Evolutionary conservation across 805 yeast species (phyloP), one percentile per base, ranked within the genome.

Genomic region (Millerozyma acaciae): DNA sequence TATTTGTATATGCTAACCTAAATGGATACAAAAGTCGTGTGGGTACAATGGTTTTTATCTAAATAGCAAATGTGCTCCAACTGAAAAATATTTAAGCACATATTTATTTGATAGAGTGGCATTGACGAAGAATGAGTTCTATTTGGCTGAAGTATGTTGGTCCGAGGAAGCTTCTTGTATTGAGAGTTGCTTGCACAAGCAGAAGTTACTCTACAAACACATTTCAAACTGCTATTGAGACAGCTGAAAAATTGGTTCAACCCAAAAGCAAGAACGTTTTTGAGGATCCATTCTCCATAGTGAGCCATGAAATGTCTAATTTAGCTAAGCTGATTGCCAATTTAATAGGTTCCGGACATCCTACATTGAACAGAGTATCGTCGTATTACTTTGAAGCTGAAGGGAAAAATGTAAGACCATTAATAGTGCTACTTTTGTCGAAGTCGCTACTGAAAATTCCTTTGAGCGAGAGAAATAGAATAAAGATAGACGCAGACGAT

Each of bases 301-400:
- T 93, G 10, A 81, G 95, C 25, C 82, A 82, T 45, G 98, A 90
- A 51, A 90, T 90, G 98, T 79, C 88, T 15, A 78, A 77, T 21
- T 62, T 90, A 50, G 96, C 96, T 17, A 76, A 76, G 51, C 87
- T 88, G 53, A 93, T 90, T 42, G 94, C 95, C 30, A 65, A 72
- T 13, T 68, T 93, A 34, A 80, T 90, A 37, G 97, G 97, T 1
- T 81, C 94, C 0, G 95, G 96, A 2, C 96, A 90, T 53, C 96
- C 97, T 1, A 81, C 93, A 8, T 69, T 90, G 40, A 89, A 90
- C 60, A 72, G 94, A 45, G 96, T 90, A 4, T 81, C 95, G n/a
- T 77, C 87, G 21, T 93, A 93, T 63, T 93, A 93, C 62, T 93
- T 93, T 48, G 96, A 89, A 60, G 85, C 93, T 13, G 96, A 90